Evolutionary conservation across 2,329 filamentous ascomycete genomes (phyloP).

Genomic region (Didymella lethalis): DNA sequence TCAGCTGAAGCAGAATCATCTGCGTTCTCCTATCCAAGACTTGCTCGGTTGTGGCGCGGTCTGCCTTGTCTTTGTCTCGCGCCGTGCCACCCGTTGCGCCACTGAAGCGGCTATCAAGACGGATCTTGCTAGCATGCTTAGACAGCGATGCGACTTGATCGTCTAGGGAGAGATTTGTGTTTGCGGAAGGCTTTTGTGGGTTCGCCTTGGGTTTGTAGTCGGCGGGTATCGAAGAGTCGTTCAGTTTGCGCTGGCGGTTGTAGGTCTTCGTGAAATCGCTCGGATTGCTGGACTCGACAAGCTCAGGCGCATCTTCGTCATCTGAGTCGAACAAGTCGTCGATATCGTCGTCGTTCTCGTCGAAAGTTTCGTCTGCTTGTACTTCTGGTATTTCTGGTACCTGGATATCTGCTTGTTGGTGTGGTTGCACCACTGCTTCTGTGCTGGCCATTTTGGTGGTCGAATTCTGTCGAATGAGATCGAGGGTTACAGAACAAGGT

Average conservation of each 20-base stretch:
- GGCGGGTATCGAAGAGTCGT: constrained; percentile 59
- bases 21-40: constrained; percentile 92
- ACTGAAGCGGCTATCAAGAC: constrained; percentile 70
- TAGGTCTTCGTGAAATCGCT: constrained; percentile 83
- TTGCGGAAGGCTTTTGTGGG: constrained; percentile 72
- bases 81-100: constrained; percentile 57
- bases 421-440: constrained; percentile 14
- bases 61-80: constrained; percentile 81
- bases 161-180: constrained; percentile 80
- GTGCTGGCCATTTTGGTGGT: constrained; percentile 26
- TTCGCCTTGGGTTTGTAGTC: constrained; percentile 74
- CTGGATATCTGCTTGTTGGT: constrained; percentile 18
- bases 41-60: constrained; percentile 92
- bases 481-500: not conserved
- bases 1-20: constrained; percentile 95
- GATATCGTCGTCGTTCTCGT: constrained; percentile 66
- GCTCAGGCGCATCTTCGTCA: constrained; percentile 63
- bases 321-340: constrained; percentile 69
- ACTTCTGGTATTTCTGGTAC: constrained; percentile 17
- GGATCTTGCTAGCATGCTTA: constrained; percentile 85
- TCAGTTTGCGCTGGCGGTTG: constrained; percentile 80
- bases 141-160: constrained; percentile 88
- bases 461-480: not conserved
- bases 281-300: constrained; percentile 64
- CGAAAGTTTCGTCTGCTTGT: constrained; percentile 14